Evolutionary conservation across 2,329 filamentous ascomycete species (phyloP).

Genomic region (Colletotrichum phormii): DNA sequence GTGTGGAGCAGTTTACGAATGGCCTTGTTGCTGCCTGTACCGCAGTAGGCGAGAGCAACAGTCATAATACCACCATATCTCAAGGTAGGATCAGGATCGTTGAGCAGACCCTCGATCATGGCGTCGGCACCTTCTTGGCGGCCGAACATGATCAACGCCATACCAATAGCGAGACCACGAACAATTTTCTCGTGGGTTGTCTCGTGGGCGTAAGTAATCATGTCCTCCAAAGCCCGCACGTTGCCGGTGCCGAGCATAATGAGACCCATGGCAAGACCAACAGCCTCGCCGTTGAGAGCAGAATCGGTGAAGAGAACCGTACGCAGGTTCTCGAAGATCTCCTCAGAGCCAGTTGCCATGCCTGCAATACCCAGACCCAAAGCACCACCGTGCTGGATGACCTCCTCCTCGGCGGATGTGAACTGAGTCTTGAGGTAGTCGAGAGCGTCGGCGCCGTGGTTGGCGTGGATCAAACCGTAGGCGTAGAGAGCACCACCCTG

Average conservation of each 20-base stretch:
- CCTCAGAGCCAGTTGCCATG: slow-evolving; percentile 93
- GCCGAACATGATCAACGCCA: slow-evolving; percentile 98
- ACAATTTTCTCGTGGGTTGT: slow-evolving; percentile 99
- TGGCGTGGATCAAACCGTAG: slow-evolving; percentile 95
- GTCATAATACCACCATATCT: slow-evolving; percentile 99
- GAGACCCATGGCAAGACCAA: slow-evolving; percentile 94
- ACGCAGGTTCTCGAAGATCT: slow-evolving; percentile 92
- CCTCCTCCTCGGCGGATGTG: slow-evolving; percentile 82
- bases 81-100: slow-evolving; percentile 92
- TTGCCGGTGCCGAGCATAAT: slow-evolving; percentile 99
- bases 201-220: slow-evolving; percentile 98
- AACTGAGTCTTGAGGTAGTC: slow-evolving; percentile 84
- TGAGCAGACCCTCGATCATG: slow-evolving; percentile 91
- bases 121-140: slow-evolving; percentile 95
- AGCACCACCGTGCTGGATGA: slow-evolving; percentile 96
- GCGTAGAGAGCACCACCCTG: slow-evolving; percentile 97
- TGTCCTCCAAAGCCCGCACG: slow-evolving; percentile 90
- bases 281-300: slow-evolving; percentile 95
- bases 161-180: slow-evolving; percentile 92
- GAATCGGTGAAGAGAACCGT: slow-evolving; percentile 92
- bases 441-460: slow-evolving; percentile 91
- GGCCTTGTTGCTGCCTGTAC: slow-evolving; percentile 97
- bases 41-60: slow-evolving; percentile 97
- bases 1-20: slow-evolving; percentile 95
- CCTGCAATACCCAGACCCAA: slow-evolving; percentile 95